Base-by-base conservation (phyloP, 495 filamentous ascomycete species). In the Penicillium daleae region DNA sequence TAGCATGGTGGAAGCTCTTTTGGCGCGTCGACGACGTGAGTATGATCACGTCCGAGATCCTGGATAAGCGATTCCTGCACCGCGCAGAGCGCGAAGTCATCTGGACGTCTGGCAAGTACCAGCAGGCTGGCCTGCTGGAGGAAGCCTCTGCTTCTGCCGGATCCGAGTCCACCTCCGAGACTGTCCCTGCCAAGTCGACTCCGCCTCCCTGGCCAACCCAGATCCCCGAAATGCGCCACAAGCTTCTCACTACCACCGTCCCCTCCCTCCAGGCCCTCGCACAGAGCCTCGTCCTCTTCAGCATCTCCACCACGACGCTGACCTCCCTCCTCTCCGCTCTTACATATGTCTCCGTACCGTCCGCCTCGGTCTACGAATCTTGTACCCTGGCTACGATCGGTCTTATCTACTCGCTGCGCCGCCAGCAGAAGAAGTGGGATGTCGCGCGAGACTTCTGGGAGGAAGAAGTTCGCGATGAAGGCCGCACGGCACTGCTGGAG, bases 1-100 rank as follows among this genome's bases (percentile, higher is more conserved):
- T 97, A 2, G 82, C 84, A 10, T 99, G 94, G 95, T 98, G 91
- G 91, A 96, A 96, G 71, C 85, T 99, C 13, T 88, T 96, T 69
- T 97, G 92, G 92, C 88, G 90, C 13, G 91, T 92, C 49, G 95
- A 98, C 72, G 94, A 98, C 66, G 92, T 99, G 40, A 82, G 83
- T 31, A 88, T 91, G 82, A 86, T 95, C 50, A 85, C 89, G 2
- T 86, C 87, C 3, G 90, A 96, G 61, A 86, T 97, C 56, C 74
- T 97, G 4, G 82, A 85, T 37, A 83, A 80, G 51, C 80, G 82
- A n/a, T 97, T 93, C 74, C 83, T 99, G 4, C 80, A 82, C 3
- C 80, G 83, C 17, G 87, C 93, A 0, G 93, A 97, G 69, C 87
- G 86, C 59, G 85, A 83, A 56, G 78, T 90, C 44, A 87, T 96